Base-by-base conservation (phyloP, 2,329 filamentous ascomycete genomes). In the Stemphylium beticola region DNA sequence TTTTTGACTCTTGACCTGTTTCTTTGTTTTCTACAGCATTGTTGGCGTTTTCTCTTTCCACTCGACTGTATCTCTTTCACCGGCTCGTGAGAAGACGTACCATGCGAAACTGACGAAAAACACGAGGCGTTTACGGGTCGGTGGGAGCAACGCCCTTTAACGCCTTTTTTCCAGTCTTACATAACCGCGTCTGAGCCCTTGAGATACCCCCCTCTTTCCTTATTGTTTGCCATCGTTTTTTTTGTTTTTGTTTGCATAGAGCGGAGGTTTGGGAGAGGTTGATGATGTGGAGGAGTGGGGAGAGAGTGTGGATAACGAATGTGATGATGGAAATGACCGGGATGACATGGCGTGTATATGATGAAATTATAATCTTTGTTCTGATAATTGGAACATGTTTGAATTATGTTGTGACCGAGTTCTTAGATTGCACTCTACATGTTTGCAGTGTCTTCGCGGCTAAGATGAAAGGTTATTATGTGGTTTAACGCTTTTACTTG, bases 101-200 rank as follows among this genome's bases (percentile, higher is more conserved):
- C 51, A 61, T 54, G 58, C 51, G 54, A 41, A 47, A 44, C 51
- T 34, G 42, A 45, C 18, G 22, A 45, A 18, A 54, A 4, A 24
- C n/a, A 29, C 26, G 32, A 42, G 60, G 61, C 57, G 55, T 62
- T 64, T 55, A 56, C 60, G 57, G 26, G 57, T 64, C 61, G 61
- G 59, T 64, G 61, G 59, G 61, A 64, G 61, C 61, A 59, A 64
- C 60, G 53, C 58, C 49, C 49, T 47, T 40, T 17, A 61, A 57
- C 53, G 59, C 49, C 59, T 45, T 55, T 53, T 55, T 54, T 55
- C 53, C 22, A 26, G 42, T 45, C 10, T 24, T 61, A 26, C 37
- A 54, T 53, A 50, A 18, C 31, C 31, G 52, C 52, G 54, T 55
- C 53, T 56, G 45, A 45, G 60, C 29, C 59, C 62, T 29, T 57